These are phyloP conservation scores for Ophiocordyceps camponoti-floridani DNA, from an alignment of 2,329 filamentous ascomycete genomes.

Conservation along the genomic window DNA sequence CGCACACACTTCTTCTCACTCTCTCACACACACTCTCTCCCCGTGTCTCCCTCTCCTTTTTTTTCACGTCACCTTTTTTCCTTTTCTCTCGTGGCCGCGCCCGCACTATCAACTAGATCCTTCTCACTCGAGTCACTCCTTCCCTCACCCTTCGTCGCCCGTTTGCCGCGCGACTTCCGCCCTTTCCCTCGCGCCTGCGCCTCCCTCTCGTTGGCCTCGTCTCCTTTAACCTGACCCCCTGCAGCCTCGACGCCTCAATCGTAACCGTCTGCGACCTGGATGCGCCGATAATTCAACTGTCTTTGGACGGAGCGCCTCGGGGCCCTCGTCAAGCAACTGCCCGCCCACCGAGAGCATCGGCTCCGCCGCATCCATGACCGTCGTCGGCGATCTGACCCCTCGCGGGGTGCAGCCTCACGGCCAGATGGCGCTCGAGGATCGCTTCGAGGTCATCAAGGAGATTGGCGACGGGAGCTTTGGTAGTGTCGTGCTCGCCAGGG, in stretches of 20 bases:
- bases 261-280: conserved; percentile 9
- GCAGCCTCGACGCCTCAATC: not conserved
- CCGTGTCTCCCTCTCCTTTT: not conserved
- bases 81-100: not conserved
- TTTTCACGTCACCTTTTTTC: not conserved
- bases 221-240: conserved; percentile 2
- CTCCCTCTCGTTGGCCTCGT: conserved; percentile 1
- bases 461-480: conserved; percentile 98
- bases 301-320: conserved; percentile 17
- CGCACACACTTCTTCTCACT: too few relatives aligned
- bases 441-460: conserved; percentile 93
- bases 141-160: conserved; percentile 10
- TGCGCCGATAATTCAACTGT: conserved; percentile 17
- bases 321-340: not conserved
- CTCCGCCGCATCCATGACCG: conserved; percentile 1
- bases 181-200: conserved; percentile 1
- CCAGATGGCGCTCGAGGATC: conserved; percentile 63
- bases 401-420: conserved; percentile 40
- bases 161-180: conserved; percentile 4
- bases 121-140: conserved; percentile 21
- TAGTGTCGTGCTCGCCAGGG: conserved; percentile 80
- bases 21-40: too few relatives aligned
- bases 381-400: conserved; percentile 50
- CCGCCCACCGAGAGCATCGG: not conserved
- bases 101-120: not conserved